Evolutionary conservation across 2,329 filamentous ascomycete genomes (phyloP).

Genomic region (Beauveria varroae): DNA sequence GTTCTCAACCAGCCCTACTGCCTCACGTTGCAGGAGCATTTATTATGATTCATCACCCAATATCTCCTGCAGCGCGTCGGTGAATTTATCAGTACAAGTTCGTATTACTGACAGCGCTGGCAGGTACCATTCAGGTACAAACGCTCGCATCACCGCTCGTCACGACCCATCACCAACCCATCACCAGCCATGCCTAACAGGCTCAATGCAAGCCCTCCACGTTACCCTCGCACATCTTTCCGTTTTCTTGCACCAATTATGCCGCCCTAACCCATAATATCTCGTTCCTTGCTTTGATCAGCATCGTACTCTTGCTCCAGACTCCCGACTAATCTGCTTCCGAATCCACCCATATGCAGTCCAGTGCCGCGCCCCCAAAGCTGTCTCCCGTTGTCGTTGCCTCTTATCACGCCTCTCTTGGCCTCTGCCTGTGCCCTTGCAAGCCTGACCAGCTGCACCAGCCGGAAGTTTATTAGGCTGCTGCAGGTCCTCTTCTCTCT

Average conservation of each 20-base stretch:
- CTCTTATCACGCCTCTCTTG: background rate
- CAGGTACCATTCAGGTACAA: background rate
- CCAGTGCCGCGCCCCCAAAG: background rate
- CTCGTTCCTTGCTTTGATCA: background rate
- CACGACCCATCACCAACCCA: background rate
- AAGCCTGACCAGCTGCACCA: background rate
- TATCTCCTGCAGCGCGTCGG: background rate
- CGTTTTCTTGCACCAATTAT: background rate
- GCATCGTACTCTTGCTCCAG: background rate
- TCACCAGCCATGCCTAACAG: background rate
- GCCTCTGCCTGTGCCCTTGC: background rate
- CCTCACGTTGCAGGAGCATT: background rate
- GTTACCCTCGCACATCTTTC: background rate
- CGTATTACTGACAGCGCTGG: background rate
- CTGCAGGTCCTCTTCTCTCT: background rate
- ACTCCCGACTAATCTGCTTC: background rate
- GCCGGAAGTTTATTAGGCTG: background rate
- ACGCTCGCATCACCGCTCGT: background rate
- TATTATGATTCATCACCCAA: background rate
- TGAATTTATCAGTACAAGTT: background rate
- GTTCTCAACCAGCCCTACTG: background rate
- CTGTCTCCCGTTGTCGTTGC: background rate
- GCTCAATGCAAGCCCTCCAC: background rate
- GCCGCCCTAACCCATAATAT: background rate
- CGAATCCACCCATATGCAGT: conserved; percentile 6